These are phyloP conservation scores for Osmanthus fragrans DNA, from an alignment of 257 asterid species.

Conservation along the genomic window DNA sequence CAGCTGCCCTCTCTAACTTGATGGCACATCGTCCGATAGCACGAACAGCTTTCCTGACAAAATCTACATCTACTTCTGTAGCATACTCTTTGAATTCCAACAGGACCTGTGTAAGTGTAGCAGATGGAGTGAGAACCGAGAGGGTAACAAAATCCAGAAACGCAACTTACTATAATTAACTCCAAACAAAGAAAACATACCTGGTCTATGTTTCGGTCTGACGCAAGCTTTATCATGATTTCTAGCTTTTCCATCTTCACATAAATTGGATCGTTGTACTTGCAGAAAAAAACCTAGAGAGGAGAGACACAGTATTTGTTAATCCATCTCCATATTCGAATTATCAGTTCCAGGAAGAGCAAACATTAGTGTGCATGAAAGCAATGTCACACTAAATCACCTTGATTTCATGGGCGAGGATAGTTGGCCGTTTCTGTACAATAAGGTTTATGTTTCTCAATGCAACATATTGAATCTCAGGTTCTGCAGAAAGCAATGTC, in stretches of 20 bases:
- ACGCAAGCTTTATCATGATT: constrained; percentile 99
- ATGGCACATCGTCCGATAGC: constrained; percentile 99
- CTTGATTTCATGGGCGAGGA: constrained; percentile 99
- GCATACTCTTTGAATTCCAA: constrained; percentile 99
- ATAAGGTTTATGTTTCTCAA: constrained; percentile 92
- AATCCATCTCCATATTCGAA: constrained; percentile 19
- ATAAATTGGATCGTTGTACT: constrained; percentile 96
- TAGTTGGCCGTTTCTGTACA: constrained; percentile 93
- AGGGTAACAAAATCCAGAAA: constrained; percentile 20
- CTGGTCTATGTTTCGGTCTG: constrained; percentile 96
- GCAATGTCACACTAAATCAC: constrained; percentile 33
- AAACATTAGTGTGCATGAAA: neutral
- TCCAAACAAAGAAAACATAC: constrained; percentile 43
- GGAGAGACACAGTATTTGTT: constrained; percentile 19
- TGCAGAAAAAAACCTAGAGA: constrained; percentile 91
- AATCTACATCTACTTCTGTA: constrained; percentile 97
- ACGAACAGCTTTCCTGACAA: constrained; percentile 99
- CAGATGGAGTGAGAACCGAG: constrained; percentile 15
- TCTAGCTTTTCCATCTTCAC: constrained; percentile 99
- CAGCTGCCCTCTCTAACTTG: constrained; percentile 99
- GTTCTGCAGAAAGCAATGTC: constrained; percentile 95
- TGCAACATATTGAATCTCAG: constrained; percentile 95
- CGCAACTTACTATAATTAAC: neutral
- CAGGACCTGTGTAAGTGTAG: constrained; percentile 59
- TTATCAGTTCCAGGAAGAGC: constrained; percentile 16